Conservation (phyloP, 352 stramenopile genomes). For the Pythium folliculosum region DNA sequence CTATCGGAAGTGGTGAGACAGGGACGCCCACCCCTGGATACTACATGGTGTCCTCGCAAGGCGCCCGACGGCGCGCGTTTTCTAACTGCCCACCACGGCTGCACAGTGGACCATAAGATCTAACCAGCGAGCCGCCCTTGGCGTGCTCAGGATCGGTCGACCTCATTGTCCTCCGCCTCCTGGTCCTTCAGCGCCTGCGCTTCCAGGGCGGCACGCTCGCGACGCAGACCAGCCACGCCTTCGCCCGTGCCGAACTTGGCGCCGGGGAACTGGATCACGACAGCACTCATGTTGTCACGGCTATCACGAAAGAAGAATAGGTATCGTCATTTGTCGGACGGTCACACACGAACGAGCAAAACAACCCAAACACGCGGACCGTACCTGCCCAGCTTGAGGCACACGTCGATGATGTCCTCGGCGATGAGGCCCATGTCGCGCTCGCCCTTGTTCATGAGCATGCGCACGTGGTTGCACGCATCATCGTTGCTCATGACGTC, state of each 20-base stretch:
- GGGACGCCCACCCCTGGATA: background rate
- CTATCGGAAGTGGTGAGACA: conserved; percentile 1
- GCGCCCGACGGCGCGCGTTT: background rate
- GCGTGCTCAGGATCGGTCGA: conserved; percentile 10
- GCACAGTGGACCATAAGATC: conserved; percentile 15
- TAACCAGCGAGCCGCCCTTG: conserved; percentile 12
- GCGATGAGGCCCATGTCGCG: conserved; percentile 68
- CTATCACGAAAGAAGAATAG: background rate
- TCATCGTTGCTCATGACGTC: conserved; percentile 93
- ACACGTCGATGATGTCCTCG: conserved; percentile 81
- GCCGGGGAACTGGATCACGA: conserved; percentile 76
- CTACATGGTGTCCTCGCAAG: conserved; percentile 2
- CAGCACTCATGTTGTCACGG: conserved; percentile 86
- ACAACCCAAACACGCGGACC: conserved; percentile 1
- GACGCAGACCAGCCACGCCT: conserved; percentile 61
- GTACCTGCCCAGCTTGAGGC: conserved; percentile 69
- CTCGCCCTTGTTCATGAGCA: conserved; percentile 73
- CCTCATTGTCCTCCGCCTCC: conserved; percentile 26
- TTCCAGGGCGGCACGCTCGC: conserved; percentile 49
- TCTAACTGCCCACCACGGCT: conserved; percentile 6
- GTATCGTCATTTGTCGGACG: too few relatives aligned
- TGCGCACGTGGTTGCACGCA: conserved; percentile 81
- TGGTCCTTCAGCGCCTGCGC: conserved; percentile 43
- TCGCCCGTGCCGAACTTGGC: conserved; percentile 65
- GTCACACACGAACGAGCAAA: background rate